These are phyloP conservation scores for Pyrrhoderma lamaoense DNA, from an alignment of 1,284 basidiomycete genomes.

Conservation along the genomic window DNA sequence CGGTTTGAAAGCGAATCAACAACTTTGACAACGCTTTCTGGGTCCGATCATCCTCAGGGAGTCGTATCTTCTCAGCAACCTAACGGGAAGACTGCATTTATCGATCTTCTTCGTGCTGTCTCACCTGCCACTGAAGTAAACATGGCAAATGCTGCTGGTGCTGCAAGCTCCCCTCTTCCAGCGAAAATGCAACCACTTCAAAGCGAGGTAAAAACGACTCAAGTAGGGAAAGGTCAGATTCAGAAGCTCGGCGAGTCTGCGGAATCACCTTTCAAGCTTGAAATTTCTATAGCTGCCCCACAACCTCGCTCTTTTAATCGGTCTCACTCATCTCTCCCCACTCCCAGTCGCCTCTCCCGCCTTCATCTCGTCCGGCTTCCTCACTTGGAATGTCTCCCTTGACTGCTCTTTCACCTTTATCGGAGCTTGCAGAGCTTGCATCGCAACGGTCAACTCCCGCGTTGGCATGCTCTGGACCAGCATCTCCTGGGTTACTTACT, in stretches of 20 bases:
- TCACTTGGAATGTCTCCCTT: background rate
- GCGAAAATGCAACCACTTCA: background rate
- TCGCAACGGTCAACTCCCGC: slow-evolving; percentile 6
- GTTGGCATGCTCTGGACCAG: background rate
- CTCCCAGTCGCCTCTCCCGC: background rate
- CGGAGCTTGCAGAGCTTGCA: slow-evolving; percentile 14
- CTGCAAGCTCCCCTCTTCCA: background rate
- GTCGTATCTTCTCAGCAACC: background rate
- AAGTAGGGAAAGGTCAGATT: background rate
- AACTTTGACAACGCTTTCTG: slow-evolving; percentile 13
- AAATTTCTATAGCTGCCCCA: slow-evolving; percentile 10
- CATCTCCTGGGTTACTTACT: background rate
- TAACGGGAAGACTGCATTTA: slow-evolving; percentile 1
- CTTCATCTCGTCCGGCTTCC: slow-evolving; percentile 4
- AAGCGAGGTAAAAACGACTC: background rate
- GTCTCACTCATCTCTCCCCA: background rate
- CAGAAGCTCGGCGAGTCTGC: background rate
- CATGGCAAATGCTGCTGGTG: background rate
- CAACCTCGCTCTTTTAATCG: slow-evolving; percentile 7
- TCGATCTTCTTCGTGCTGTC: slow-evolving; percentile 6
- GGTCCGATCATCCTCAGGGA: slow-evolving; percentile 5
- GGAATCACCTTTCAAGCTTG: slow-evolving; percentile 10
- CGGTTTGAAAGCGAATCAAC: slow-evolving; percentile 12
- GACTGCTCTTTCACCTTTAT: background rate
- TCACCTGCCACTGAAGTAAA: slow-evolving; percentile 2